Base-by-base conservation (phyloP, 495 filamentous ascomycete species). In the Parathielavia appendiculata region DNA sequence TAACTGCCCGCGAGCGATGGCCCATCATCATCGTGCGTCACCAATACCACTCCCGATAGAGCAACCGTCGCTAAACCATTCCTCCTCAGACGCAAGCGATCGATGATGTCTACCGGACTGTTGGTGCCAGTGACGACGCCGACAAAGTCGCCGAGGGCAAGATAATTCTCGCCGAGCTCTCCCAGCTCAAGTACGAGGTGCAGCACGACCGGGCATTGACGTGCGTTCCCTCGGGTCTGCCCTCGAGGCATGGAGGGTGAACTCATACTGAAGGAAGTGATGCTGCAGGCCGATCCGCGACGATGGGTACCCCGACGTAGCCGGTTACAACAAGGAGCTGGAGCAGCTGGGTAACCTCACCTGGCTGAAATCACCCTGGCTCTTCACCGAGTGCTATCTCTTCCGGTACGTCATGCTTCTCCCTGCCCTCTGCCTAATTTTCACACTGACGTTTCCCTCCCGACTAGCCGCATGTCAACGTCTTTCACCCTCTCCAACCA, bases 351-450 rank as follows among this genome's bases (percentile, higher is more conserved):
- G 87, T 44, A 79, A 78, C 54, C 85, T 87, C 0, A 84, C 79
- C 35, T 98, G 93, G 93, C 87, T 89, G 70, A 77, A 87, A 53
- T 84, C 84, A 7, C 75, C 91, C 3, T 98, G 93, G 93, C 81
- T 97, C 10, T 98, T 81, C 71, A 76, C 85, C 22, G 93, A 98
- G 76, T 97, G 93, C 76, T 98, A 97, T 67, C 80, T 98, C 19
- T 97, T 95, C 83, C 81, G 84, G 86, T 86, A 69, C 10, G 54
- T 17, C 44, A 30, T 51, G 40, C 20, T 41, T 35, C 14, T 22
- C 2, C 45, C 22, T 0, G 22, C 8, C 2, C n/a, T 12, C 2
- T 30, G 0, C 5, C 2, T 20, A 5, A 6, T 14, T 17, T 16
- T 35, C 4, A n/a, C 20, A 56, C 50, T 48, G 16, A 56, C 44